Percentiles rank a stretch among this genome's conserved stretches.
These are phyloP conservation scores for Citrus australasica DNA, from an alignment of 345 rosid genomes.

Conservation along the genomic window DNA sequence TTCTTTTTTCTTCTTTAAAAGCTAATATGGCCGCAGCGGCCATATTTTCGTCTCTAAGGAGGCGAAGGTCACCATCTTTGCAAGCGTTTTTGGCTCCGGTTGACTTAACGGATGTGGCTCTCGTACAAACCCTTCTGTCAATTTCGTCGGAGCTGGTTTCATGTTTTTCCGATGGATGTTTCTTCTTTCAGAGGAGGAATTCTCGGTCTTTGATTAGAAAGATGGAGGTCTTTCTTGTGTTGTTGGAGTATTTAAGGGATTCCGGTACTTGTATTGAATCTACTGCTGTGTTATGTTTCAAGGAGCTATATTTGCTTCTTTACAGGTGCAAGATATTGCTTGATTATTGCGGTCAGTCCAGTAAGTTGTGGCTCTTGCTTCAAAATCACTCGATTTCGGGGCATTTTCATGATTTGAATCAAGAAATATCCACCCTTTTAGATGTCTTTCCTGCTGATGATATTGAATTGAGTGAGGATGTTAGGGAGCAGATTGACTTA, in stretches of 20 bases:
- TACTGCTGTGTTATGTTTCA: constrained; percentile 63
- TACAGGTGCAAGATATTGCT: constrained; percentile 81
- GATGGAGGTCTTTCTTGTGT: constrained; percentile 57
- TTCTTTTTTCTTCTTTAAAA: background rate
- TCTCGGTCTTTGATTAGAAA: constrained; percentile 71
- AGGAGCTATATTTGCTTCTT: constrained; percentile 84
- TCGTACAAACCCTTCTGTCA: constrained; percentile 60
- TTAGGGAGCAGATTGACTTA: constrained; percentile 75
- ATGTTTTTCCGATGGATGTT: constrained; percentile 32
- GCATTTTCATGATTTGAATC: constrained; percentile 91
- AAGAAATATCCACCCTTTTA: constrained; percentile 79
- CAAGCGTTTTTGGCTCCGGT: constrained; percentile 86
- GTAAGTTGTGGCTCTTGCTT: constrained; percentile 89
- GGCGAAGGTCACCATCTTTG: constrained; percentile 72
- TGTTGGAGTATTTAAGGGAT: constrained; percentile 63
- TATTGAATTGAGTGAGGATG: constrained; percentile 60
- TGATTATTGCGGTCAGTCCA: constrained; percentile 72
- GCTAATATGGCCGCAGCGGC: constrained; percentile 71
- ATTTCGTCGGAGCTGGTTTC: constrained; percentile 60
- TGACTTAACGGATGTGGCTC: constrained; percentile 65
- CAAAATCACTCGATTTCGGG: constrained; percentile 82
- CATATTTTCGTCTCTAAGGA: constrained; percentile 73
- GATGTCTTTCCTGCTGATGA: constrained; percentile 77
- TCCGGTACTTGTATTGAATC: constrained; percentile 38
- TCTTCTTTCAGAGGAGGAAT: constrained; percentile 69